Base-by-base conservation (phyloP, 2,329 filamentous ascomycete species). In the Botrytis cinerea region DNA sequence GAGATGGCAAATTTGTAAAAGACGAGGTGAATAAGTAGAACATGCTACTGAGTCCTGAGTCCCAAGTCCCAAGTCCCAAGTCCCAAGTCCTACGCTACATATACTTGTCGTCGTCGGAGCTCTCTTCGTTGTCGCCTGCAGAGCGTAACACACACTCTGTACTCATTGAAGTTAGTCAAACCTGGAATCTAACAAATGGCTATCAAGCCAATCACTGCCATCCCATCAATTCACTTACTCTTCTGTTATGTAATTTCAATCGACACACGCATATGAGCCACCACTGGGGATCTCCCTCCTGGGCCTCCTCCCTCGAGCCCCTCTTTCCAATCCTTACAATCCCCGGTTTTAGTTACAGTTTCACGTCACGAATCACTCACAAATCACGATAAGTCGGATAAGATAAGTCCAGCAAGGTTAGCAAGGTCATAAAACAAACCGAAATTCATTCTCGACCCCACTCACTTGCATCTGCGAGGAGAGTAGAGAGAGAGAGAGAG, bases 211-310 rank as follows among this genome's bases (percentile, higher is more conserved):
- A 62, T 45, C 57, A 48, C 20, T 32, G n/a, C 46, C 5, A 8
- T 45, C 16, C 32, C n/a, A n/a, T 51, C 43, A 5, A 63, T 18
- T 16, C n/a, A n/a, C 38, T 40, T 64, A 22, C 40, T 57, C 32
- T 61, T 8, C 59, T 54, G 22, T 70, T 70, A 71, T 43, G 59
- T 71, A 71, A 63, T 60, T 48, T 43, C 59, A 64, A 63, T 28
- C 51, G 6, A 43, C 46, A 40, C 51, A 60, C 25, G 60, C 9
- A n/a, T 43, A 18, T 43, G 18, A 28, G 43, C 35, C 70, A 71
- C 38, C 20, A 68, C 20, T 54, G 35, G 18, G 48, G 35, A 62
- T 62, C 35, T n/a, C 35, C 60, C 60, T 40, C 38, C 38, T n/a
- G 35, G 35, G 59, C 59, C 35, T 25, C 22, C 48, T 54, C 48